Evolutionary conservation across 2,329 filamentous ascomycete species (phyloP).

Genomic region (Emmonsiellopsis sp.): DNA sequence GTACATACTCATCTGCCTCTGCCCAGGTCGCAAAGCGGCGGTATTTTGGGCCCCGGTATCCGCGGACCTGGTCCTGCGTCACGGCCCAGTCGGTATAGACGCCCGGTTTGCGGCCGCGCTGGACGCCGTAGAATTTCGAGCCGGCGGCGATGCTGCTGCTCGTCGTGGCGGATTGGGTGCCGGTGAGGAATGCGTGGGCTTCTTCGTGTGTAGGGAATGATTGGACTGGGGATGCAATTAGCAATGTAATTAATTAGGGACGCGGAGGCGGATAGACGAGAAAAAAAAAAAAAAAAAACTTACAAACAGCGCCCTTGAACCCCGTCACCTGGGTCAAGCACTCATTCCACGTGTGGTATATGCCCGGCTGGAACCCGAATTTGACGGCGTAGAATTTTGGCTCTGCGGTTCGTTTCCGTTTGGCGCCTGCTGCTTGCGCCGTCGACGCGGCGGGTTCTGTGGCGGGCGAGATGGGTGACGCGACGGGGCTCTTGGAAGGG

Average conservation of each 20-base stretch:
- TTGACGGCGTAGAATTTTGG: slow-evolving; percentile 57
- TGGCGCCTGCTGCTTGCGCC: slow-evolving; percentile 36
- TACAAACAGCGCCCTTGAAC: slow-evolving; percentile 59
- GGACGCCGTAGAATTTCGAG: slow-evolving; percentile 52
- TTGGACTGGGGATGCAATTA: slow-evolving; percentile 50
- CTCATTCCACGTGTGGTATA: slow-evolving; percentile 56
- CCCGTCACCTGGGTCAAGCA: slow-evolving; percentile 53
- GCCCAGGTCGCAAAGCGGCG: slow-evolving; percentile 58
- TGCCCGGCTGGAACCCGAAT: slow-evolving; percentile 48
- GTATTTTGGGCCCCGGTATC: slow-evolving; percentile 58
- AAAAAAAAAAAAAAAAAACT: slow-evolving; percentile 25
- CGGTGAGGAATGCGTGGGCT: slow-evolving; percentile 67
- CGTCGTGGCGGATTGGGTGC: slow-evolving; percentile 38
- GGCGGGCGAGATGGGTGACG: slow-evolving; percentile 19
- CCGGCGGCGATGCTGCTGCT: slow-evolving; percentile 24
- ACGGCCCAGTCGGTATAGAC: slow-evolving; percentile 60
- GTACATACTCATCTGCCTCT: slow-evolving; percentile 75
- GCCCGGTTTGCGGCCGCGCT: slow-evolving; percentile 47
- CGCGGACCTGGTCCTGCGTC: slow-evolving; percentile 63
- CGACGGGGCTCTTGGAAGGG: slow-evolving; percentile 22
- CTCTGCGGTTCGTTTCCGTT: slow-evolving; percentile 44
- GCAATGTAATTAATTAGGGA: background rate
- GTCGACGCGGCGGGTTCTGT: slow-evolving; percentile 22
- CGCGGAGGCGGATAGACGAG: background rate
- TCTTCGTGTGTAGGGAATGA: slow-evolving; percentile 65